Evolutionary conservation across 23 red algal species (phyloP).

Genomic region (Gracilaria caudata): DNA sequence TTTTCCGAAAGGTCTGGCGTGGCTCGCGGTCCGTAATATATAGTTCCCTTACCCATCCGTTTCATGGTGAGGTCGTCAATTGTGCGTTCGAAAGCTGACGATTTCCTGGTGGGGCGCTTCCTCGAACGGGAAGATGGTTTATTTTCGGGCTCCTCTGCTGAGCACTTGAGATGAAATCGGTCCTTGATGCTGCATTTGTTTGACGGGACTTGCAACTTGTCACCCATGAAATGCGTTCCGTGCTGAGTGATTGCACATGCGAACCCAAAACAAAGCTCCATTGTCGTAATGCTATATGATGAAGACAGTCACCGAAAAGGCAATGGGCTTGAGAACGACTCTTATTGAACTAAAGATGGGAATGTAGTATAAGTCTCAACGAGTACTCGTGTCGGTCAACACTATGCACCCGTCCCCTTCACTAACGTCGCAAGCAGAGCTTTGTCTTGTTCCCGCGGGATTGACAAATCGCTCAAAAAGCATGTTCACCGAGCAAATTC

Average conservation of each 20-base stretch:
- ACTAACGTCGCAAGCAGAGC: too few relatives aligned
- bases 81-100: constrained; percentile 60
- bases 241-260: not conserved
- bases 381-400: too few relatives aligned
- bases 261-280: not conserved
- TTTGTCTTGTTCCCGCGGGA: too few relatives aligned
- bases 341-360: not conserved
- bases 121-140: not conserved
- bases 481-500: too few relatives aligned
- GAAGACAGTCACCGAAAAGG: not conserved
- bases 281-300: not conserved
- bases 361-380: too few relatives aligned
- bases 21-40: constrained; percentile 70
- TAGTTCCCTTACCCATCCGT: constrained; percentile 62
- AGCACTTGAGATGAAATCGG: not conserved
- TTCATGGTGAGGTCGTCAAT: constrained; percentile 77
- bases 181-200: not conserved
- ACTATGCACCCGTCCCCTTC: too few relatives aligned
- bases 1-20: constrained; percentile 10
- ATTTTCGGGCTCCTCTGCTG: not conserved
- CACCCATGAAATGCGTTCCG: not conserved
- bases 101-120: constrained; percentile 29
- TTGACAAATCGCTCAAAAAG: too few relatives aligned
- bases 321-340: too few relatives aligned
- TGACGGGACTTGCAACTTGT: not conserved